Conservation (phyloP, 2,329 filamentous ascomycete species). For the Colletotrichum tropicale region DNA sequence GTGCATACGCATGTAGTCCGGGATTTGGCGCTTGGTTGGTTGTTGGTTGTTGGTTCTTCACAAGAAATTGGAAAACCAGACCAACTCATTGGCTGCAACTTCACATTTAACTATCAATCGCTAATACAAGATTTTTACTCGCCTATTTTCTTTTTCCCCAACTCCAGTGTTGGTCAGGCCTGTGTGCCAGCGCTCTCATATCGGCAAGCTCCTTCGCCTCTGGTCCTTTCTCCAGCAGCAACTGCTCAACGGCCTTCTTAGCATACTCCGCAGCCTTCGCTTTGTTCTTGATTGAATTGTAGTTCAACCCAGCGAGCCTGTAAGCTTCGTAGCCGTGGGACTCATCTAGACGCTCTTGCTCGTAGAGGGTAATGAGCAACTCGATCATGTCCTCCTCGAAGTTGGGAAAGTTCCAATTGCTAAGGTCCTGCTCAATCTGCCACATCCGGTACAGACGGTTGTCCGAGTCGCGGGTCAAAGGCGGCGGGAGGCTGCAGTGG, state of each 20-base stretch:
- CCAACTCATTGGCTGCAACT: not conserved
- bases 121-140: not conserved
- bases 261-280: slow-evolving; percentile 42
- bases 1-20: not conserved
- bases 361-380: slow-evolving; percentile 23
- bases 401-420: slow-evolving; percentile 13
- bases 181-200: slow-evolving; percentile 1
- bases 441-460: slow-evolving; percentile 23
- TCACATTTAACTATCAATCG: not conserved
- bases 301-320: slow-evolving; percentile 40
- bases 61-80: not conserved
- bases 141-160: slow-evolving; percentile 10
- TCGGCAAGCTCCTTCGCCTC: not conserved
- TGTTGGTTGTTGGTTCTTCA: not conserved
- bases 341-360: slow-evolving; percentile 22
- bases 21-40: not conserved
- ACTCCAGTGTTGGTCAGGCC: slow-evolving; percentile 15
- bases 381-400: slow-evolving; percentile 23
- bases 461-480: slow-evolving; percentile 22
- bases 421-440: slow-evolving; percentile 19
- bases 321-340: slow-evolving; percentile 37
- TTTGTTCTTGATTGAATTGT: slow-evolving; percentile 40
- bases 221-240: slow-evolving; percentile 25
- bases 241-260: slow-evolving; percentile 38
- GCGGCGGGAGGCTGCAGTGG: slow-evolving; percentile 25